Base-by-base conservation (phyloP, 495 filamentous ascomycete species). In the Cudoniella acicularis region DNA sequence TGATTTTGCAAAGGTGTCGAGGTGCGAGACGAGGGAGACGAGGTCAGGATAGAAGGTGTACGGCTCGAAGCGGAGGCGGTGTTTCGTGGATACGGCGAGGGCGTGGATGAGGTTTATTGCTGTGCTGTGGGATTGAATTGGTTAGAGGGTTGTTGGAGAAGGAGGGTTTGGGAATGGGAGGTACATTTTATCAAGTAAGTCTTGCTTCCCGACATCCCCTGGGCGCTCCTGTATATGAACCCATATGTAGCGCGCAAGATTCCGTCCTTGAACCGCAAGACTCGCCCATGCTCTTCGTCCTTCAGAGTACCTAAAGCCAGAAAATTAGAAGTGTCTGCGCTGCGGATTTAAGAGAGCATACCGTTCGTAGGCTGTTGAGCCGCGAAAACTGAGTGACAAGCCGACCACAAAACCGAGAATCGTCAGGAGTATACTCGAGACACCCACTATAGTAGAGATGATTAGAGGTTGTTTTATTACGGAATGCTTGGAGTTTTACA, bases 341-440 rank as follows among this genome's bases (percentile, higher is more conserved):
- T n/a, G n/a, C n/a, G n/a, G n/a, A n/a, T n/a, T n/a, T n/a, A n/a
- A n/a, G n/a, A n/a, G n/a, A n/a, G n/a, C n/a, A n/a, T 87, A 89
- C 70, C 89, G 85, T 70, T 95, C 91, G 66, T 96, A 96, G 4
- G 90, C 91, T n/a, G 89, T 91, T 0, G 88, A 88, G 62, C 83
- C 89, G 51, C 90, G 86, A 75, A 96, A 94, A 21, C 87, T 90
- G 61, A 96, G 75, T 0, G 88, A 81, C 67, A 95, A 71, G 77
- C 87, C 88, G 64, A 96, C 89, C 59, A 95, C 89, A 77, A 96
- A 94, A 86, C 90, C 90, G 24, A 90, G 83, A 10, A 95, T 86
- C 10, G 90, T 95, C 26, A 96, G 80, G 9, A 96, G 77, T 52
- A 91, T 79, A 21, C 78, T 83, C 60, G 81, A 79, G 24, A 94